Percentiles rank a stretch among this genome's conserved stretches.
Conservation (phyloP, 2,329 filamentous ascomycete species). For the Domatiomyces globalis region DNA sequence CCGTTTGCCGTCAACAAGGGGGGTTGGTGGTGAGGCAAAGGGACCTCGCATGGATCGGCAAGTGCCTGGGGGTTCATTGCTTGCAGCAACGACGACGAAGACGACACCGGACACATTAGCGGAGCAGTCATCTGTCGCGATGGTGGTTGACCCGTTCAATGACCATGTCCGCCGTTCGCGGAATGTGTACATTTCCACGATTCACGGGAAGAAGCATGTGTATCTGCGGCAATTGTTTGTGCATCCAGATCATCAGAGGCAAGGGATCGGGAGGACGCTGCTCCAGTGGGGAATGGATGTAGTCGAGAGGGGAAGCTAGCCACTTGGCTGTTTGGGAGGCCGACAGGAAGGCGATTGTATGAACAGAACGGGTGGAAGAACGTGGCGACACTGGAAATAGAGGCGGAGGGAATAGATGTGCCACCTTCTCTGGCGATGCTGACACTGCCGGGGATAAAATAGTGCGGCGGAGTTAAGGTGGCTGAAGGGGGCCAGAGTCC, state of each 20-base stretch:
- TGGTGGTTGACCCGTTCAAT: not conserved
- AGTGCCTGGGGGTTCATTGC: not conserved
- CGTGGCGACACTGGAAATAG: conserved; percentile 3
- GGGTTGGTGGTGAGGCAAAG: conserved; percentile 1
- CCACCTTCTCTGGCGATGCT: conserved; percentile 9
- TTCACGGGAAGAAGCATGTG: conserved; percentile 14
- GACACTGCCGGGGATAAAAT: conserved; percentile 3
- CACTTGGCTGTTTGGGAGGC: conserved; percentile 10
- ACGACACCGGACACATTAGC: not conserved
- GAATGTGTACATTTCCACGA: conserved; percentile 7
- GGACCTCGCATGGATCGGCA: not conserved
- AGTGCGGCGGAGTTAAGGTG: not conserved
- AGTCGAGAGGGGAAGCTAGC: conserved; percentile 14
- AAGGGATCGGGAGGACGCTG: conserved; percentile 12
- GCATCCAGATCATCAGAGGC: conserved; percentile 10
- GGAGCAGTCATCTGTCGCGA: not conserved
- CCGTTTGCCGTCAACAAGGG: conserved; percentile 5
- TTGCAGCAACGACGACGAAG: not conserved
- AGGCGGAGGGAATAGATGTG: conserved; percentile 4
- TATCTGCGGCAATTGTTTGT: conserved; percentile 12
- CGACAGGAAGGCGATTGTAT: conserved; percentile 11
- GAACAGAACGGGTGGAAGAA: conserved; percentile 9
- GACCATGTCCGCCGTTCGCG: conserved; percentile 5
- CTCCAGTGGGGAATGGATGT: conserved; percentile 10
- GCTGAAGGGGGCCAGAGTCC: not conserved